Evolutionary conservation across 345 rosid genomes (phyloP), one percentile per base, ranked within the genome.

Genomic region (Sonneratia caseolaris): DNA sequence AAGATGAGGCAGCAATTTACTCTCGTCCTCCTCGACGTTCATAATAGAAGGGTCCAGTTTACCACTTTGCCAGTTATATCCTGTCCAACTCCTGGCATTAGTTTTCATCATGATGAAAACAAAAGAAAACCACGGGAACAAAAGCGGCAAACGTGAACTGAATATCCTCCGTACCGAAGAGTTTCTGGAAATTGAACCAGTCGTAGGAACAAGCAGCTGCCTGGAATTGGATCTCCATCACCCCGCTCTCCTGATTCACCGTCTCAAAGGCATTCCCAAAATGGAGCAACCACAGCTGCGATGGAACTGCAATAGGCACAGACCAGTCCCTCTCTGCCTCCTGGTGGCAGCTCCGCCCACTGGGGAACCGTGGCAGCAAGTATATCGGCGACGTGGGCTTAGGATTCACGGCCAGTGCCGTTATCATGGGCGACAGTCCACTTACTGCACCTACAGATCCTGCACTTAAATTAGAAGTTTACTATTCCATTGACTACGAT

Each of bases 401-500:
- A 32, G 95, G 91, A 37, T 94, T 85, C 79, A 94, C 85, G 5
- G 97, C 69, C 70, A 94, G 79, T 3, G 97, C 94, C 64, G 98
- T 88, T 75, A 94, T 88, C 98, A 94, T 91, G 1, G 98, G 98
- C 45, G 93, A 84, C 35, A 83, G 36, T 15, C 98, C 98, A 72
- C 86, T 83, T 27, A 94, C 82, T 14, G 98, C 97, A 5, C 79
- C 76, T 74, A 88, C 65, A 32, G 98, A 88, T 70, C 98, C 97
- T 94, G 88, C 66, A 62, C 1, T 38, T 67, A 22, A 15, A 6
- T 38, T 67, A 12, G 18, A 40, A 67, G 10, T 21, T 43, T n/a
- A 24, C 5, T 55, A 51, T 18, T 35, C 59, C 18, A 59, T 69
- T 5, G 51, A 1, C 27, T 19, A 59, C 64, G 16, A 6, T 59